These are phyloP conservation scores for Aspergillus sclerotiicarbonarius DNA, from an alignment of 495 filamentous ascomycete genomes.

Conservation along the genomic window DNA sequence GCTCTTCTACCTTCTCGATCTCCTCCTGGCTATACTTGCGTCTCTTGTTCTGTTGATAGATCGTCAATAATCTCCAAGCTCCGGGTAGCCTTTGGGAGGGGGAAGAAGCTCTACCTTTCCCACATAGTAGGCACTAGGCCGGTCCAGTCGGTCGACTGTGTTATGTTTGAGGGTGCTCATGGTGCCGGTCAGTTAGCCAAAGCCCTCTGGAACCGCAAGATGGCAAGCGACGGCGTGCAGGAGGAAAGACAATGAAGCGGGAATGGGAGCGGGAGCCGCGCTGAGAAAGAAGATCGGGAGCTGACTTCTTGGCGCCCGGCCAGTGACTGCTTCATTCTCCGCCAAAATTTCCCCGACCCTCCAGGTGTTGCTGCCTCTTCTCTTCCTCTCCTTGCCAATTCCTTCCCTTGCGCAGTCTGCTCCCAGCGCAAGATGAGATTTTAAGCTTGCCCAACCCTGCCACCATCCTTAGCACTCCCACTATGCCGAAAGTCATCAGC, in stretches of 20 bases:
- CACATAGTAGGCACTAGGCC: conserved; percentile 82
- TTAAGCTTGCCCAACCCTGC: not conserved
- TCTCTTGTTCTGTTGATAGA: conserved; percentile 58
- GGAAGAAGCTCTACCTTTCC: conserved; percentile 57
- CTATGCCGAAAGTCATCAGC: conserved; percentile 77
- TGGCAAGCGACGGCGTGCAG: not conserved
- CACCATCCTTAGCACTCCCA: conserved; percentile 5
- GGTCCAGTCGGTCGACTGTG: conserved; percentile 85
- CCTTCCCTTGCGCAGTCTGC: conserved; percentile 3
- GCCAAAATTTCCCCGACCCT: conserved; percentile 9
- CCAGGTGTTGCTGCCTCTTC: too few relatives aligned
- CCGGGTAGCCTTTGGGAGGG: conserved; percentile 1
- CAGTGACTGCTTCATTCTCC: not conserved
- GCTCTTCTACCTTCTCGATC: conserved; percentile 55
- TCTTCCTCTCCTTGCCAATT: too few relatives aligned
- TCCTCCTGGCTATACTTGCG: conserved; percentile 59
- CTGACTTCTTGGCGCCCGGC: conserved; percentile 17
- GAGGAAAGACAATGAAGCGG: not conserved
- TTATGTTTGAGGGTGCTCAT: conserved; percentile 29
- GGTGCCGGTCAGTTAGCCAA: not conserved
- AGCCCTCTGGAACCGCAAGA: not conserved
- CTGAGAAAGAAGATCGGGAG: conserved; percentile 4
- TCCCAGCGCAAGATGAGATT: not conserved
- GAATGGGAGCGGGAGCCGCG: not conserved
- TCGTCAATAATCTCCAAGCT: conserved; percentile 10